These are phyloP conservation scores for Micromonas pusilla DNA, from an alignment of 139 green algal species.

Conservation along the genomic window DNA sequence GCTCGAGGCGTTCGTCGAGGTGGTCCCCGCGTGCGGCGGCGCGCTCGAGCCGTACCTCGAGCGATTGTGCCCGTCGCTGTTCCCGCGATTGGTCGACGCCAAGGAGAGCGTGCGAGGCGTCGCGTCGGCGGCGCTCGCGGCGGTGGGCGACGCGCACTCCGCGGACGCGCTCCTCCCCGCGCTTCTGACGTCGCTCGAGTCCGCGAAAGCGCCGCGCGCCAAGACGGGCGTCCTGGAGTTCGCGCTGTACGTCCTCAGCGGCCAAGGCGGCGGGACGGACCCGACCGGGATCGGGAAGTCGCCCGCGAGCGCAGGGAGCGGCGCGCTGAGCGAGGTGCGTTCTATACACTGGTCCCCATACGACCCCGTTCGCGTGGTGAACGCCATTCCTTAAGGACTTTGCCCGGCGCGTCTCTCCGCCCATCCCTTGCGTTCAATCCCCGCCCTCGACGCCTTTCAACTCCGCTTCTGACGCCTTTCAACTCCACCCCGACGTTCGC, in stretches of 20 bases:
- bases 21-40: not conserved
- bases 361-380: too few relatives aligned
- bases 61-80: conserved; percentile 47
- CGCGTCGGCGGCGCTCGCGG: not conserved
- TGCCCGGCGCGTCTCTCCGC: too few relatives aligned
- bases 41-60: conserved; percentile 2
- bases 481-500: too few relatives aligned
- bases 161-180: conserved; percentile 41
- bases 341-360: too few relatives aligned
- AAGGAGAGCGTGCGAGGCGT: conserved; percentile 41
- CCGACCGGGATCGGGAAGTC: not conserved
- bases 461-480: too few relatives aligned
- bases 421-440: too few relatives aligned
- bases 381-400: too few relatives aligned
- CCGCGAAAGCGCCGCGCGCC: conserved; percentile 39
- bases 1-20: conserved; percentile 1
- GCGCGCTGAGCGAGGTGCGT: not conserved
- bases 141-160: conserved; percentile 28
- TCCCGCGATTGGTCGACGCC: conserved; percentile 44
- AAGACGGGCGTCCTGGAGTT: conserved; percentile 54
- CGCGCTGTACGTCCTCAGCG: conserved; percentile 10
- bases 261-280: not conserved
- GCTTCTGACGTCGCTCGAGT: conserved; percentile 42
- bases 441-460: too few relatives aligned
- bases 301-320: not conserved